Evolutionary conservation across 192 early-diverging fungal species (phyloP), one percentile per base, ranked within the genome.

Genomic region (Rhizophagus clarus): DNA sequence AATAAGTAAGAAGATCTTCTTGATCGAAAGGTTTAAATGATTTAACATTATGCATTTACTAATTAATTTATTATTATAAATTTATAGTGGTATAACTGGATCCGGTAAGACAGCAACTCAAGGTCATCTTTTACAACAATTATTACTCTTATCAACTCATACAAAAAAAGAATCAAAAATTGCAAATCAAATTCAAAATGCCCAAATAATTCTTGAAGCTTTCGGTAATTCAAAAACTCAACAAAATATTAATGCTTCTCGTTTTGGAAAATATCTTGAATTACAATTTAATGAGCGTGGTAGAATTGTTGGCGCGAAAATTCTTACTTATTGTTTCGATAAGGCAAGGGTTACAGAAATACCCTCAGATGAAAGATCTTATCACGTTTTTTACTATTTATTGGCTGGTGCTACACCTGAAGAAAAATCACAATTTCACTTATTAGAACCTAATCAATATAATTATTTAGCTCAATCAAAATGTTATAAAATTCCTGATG

Each of bases 211-310:
- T 68, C 80, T 96, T 20, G 92, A 95, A 77, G 92, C 94, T 9
- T 96, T 99, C 81, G 93, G 93, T 31, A 89, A 88, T 51, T 89
- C 93, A 12, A 82, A 88, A 74, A 95, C 94, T 5, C 49, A 79
- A 17, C 81, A 87, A 64, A 93, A 93, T 76, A 85, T 80, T 32
- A 88, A 87, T 81, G 91, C 95, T 2, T 95, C 95, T 20, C 90
- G 93, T 29, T 93, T 89, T 56, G 93, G 93, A 15, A 86, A 94
- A 67, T 97, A 93, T 87, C 91, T 94, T 37, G 95, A 98, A 85
- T 88, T 95, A 80, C 97, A 99, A 82, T 99, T 94, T 83, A 93
- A 92, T 79, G 92, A 92, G 40, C 84, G 91, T 31, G 96, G 97
- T 40, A 90, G 92, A 29, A 88, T 99, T 76, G 83, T 94, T 17